phyloP scores from a whole-genome alignment of 2,329 filamentous ascomycete genomes.

The Spiromastix sp. region DNA sequence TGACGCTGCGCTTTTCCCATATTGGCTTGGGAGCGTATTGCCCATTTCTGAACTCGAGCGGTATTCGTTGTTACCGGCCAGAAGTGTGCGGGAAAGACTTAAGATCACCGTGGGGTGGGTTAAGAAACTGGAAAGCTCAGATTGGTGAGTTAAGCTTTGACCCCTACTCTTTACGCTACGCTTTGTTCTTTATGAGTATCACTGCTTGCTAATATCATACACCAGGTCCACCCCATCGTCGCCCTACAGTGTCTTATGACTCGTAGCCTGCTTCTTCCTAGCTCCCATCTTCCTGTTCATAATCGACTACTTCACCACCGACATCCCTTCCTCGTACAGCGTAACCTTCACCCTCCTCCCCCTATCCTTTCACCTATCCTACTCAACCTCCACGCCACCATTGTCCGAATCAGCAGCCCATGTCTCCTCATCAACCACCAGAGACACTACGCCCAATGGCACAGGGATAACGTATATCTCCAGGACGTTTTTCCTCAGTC shows the following conservation, averaged over 20 bases:
- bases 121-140: constrained; percentile 55
- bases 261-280: constrained; percentile 30
- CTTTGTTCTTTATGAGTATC: constrained; percentile 1
- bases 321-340: constrained; percentile 4
- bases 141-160: constrained; percentile 50
- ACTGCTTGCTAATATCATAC: constrained; percentile 4
- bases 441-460: neutral
- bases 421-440: neutral
- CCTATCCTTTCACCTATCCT: constrained; percentile 26
- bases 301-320: constrained; percentile 13
- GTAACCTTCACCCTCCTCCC: constrained; percentile 22
- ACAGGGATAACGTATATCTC: neutral
- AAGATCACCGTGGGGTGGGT: constrained; percentile 80
- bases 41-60: constrained; percentile 70
- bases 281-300: constrained; percentile 20
- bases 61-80: constrained; percentile 62
- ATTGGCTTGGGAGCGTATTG: constrained; percentile 80
- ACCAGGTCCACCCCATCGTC: constrained; percentile 23
- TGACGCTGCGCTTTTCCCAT: constrained; percentile 70
- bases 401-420: constrained; percentile 1
- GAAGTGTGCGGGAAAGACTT: constrained; percentile 66
- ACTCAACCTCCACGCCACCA: neutral
- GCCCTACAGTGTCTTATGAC: constrained; percentile 36
- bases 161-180: neutral
- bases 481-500: neutral